Evolutionary conservation across 805 yeast genomes (phyloP).

Genomic region (Ogataea paradorogensis): DNA sequence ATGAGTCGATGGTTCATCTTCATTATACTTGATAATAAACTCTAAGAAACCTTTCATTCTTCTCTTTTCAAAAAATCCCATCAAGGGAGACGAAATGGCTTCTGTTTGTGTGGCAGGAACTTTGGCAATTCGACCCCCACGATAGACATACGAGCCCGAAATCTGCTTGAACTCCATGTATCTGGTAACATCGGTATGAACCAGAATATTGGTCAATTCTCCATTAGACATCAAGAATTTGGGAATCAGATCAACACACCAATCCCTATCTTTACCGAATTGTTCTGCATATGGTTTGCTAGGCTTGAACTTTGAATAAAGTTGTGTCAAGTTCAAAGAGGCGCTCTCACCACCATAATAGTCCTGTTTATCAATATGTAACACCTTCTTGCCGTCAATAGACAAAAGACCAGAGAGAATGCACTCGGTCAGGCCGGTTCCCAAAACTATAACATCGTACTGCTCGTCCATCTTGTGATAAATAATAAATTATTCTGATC

Average conservation of each 20-base stretch:
- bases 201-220: constrained; percentile 90
- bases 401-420: constrained; percentile 89
- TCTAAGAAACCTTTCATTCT: constrained; percentile 91
- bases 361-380: constrained; percentile 94
- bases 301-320: constrained; percentile 86
- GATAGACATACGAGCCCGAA: constrained; percentile 91
- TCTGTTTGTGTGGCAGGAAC: constrained; percentile 92
- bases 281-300: constrained; percentile 63
- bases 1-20: constrained; percentile 75
- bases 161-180: constrained; percentile 96
- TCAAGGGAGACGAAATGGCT: constrained; percentile 85
- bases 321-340: constrained; percentile 67
- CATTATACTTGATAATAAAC: constrained; percentile 78
- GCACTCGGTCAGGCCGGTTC: constrained; percentile 95
- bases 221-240: constrained; percentile 97
- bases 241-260: constrained; percentile 97
- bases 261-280: constrained; percentile 90
- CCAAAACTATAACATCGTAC: constrained; percentile 95
- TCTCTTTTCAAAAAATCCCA: constrained; percentile 96
- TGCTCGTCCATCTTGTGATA: constrained; percentile 76
- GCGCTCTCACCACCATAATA: constrained; percentile 95
- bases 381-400: constrained; percentile 96
- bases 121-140: constrained; percentile 86
- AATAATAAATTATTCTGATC: background rate
- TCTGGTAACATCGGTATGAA: constrained; percentile 93